Evolutionary conservation across 495 filamentous ascomycete genomes (phyloP).

Genomic region (Acidiella bohemica): DNA sequence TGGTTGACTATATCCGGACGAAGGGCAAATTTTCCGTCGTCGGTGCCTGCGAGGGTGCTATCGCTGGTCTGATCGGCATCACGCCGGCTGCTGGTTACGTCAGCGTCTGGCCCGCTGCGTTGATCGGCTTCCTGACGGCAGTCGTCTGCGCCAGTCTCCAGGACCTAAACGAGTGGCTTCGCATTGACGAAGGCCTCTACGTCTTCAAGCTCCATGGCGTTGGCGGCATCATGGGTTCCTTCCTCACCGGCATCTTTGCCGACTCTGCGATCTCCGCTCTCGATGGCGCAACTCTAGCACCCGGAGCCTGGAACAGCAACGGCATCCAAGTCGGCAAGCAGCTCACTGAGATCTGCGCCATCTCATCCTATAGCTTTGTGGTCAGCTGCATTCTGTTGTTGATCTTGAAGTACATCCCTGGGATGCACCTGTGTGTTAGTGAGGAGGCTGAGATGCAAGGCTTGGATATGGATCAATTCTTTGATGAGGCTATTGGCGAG

Average conservation of each 20-base stretch:
- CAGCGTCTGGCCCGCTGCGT: constrained; percentile 35
- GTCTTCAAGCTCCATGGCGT: constrained; percentile 52
- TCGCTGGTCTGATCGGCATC: constrained; percentile 51
- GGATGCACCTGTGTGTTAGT: constrained; percentile 41
- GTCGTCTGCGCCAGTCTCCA: constrained; percentile 38
- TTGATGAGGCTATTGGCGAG: constrained; percentile 45
- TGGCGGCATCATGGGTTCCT: constrained; percentile 47
- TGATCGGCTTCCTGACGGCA: constrained; percentile 46
- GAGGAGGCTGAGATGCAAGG: constrained; percentile 46
- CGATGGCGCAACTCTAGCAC: constrained; percentile 36
- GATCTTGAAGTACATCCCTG: constrained; percentile 45
- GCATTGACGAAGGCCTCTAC: constrained; percentile 49
- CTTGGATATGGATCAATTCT: constrained; percentile 43
- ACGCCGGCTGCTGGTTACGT: constrained; percentile 52
- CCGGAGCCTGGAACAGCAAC: constrained; percentile 44
- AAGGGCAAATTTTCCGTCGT: constrained; percentile 45
- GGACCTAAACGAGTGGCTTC: constrained; percentile 43
- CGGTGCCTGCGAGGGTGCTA: constrained; percentile 47
- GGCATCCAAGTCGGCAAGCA: constrained; percentile 46
- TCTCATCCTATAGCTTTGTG: constrained; percentile 42
- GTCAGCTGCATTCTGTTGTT: constrained; percentile 42
- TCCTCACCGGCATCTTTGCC: constrained; percentile 52
- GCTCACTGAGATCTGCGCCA: constrained; percentile 45
- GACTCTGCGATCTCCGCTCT: constrained; percentile 29
- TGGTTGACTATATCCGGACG: constrained; percentile 44